Evolutionary conservation across 2,329 filamentous ascomycete genomes (phyloP), one percentile per base, ranked within the genome.

Genomic region (Aspergillus oerlinghausenensis): DNA sequence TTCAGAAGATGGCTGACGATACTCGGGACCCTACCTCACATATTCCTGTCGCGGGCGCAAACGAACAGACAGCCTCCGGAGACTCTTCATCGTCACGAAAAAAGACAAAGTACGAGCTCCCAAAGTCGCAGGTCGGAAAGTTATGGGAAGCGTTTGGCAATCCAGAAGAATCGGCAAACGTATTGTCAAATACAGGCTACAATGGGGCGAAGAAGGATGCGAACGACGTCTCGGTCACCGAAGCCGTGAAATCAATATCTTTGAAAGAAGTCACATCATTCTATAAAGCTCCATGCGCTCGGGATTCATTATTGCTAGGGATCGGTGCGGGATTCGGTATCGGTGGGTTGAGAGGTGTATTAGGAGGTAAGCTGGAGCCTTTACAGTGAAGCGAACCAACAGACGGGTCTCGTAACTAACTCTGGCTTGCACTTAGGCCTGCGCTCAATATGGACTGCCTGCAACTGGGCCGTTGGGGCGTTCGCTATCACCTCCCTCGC

Each of bases 391-490:
- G 4, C 10, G 23, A n/a, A 19, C 19, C 7, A n/a, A 28, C 42
- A 17, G 49, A 23, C 4, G 1, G 26, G 50, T 6, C 40, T 42
- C 47, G 23, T 52, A 25, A 38, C 47, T 63, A 55, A 61, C 49
- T 25, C 26, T 50, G 57, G 23, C 2, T 38, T 60, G 50, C 54
- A 55, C 53, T 54, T 56, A 71, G 68, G 70, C 35, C 35, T 69
- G 84, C 85, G 82, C 45, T 80, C 82, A 19, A 75, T 91, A 59
- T 82, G 82, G 55, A 84, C 83, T 66, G 85, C 89, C 1, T 87
- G 88, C 38, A 95, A 95, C 68, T 96, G 90, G 89, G 92, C 91
- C 0, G 91, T 94, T 5, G 89, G 86, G 6, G 81, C 85, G 38
- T 96, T 94, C 71, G 79, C 87, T 25, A 70, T 88, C 21, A 83